phyloP scores from a whole-genome alignment of 139 green algal genomes.

The Spirogloea muscicola region DNA sequence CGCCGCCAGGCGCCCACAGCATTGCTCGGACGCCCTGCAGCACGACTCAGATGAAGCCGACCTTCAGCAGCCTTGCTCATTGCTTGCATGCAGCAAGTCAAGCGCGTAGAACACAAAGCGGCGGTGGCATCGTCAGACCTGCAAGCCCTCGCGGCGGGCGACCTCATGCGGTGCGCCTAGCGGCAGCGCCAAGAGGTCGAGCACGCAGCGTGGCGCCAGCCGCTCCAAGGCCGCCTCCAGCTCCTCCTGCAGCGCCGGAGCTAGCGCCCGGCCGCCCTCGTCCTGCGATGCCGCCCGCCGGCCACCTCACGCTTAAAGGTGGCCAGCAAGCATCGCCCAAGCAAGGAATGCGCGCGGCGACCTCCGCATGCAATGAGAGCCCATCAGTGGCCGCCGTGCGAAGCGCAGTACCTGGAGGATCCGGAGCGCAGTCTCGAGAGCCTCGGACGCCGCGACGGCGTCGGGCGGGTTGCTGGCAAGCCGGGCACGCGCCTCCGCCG shows the following conservation, averaged over 20 bases:
- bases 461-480: constrained; percentile 27
- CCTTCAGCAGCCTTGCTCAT: too few species aligned
- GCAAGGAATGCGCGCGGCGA: too few species aligned
- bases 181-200: constrained; percentile 44
- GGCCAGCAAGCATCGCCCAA: too few species aligned
- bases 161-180: constrained; percentile 11
- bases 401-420: constrained; percentile 34
- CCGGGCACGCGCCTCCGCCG: constrained; percentile 18
- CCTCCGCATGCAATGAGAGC: too few species aligned
- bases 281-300: constrained; percentile 5
- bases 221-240: constrained; percentile 34
- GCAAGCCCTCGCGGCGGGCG: constrained; percentile 14
- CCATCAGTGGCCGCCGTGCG: too few species aligned
- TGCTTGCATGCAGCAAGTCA: too few species aligned
- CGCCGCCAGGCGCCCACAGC: too few species aligned
- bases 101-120: too few species aligned
- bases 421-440: constrained; percentile 27
- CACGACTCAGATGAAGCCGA: too few species aligned
- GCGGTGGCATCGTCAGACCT: too few species aligned
- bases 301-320: too few species aligned
- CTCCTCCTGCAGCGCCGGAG: constrained; percentile 30
- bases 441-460: constrained; percentile 32
- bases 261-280: constrained; percentile 30
- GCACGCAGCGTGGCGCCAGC: constrained; percentile 32
- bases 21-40: too few species aligned